These are phyloP conservation scores for Lachnellula arida DNA, from an alignment of 2,329 filamentous ascomycete genomes.

Conservation along the genomic window DNA sequence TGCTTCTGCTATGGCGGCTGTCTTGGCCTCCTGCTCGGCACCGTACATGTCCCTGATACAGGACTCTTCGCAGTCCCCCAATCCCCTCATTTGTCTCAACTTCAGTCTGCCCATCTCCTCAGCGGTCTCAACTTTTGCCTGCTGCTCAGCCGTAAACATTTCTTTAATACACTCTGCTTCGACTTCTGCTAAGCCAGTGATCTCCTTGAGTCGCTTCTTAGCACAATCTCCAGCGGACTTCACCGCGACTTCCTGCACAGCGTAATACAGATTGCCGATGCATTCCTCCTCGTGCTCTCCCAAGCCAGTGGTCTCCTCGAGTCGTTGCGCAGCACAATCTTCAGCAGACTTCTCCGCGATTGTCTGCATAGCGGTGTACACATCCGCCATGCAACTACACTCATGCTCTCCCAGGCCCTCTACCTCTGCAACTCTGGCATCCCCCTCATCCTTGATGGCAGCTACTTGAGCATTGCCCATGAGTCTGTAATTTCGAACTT, in stretches of 20 bases:
- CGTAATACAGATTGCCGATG: too few relatives aligned
- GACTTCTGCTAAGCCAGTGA: neutral
- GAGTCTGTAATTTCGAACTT: neutral
- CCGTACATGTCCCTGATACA: neutral
- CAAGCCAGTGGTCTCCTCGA: too few relatives aligned
- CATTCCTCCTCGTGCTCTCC: too few relatives aligned
- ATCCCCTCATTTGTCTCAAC: neutral
- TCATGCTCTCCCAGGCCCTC: too few relatives aligned
- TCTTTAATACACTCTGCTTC: neutral
- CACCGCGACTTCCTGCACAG: too few relatives aligned
- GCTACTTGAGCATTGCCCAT: neutral
- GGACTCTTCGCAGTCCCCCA: neutral
- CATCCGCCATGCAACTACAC: too few relatives aligned
- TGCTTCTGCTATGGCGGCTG: neutral
- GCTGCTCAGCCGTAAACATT: neutral
- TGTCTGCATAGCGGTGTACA: too few relatives aligned
- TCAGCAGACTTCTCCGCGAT: too few relatives aligned
- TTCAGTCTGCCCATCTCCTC: neutral
- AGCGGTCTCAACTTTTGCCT: neutral
- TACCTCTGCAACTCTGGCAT: neutral
- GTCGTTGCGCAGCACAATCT: too few relatives aligned
- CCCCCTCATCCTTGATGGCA: neutral
- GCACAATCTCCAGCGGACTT: too few relatives aligned
- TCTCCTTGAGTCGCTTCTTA: neutral
- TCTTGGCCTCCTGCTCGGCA: neutral